Evolutionary conservation across 73 alveolate species (phyloP), one percentile per base, ranked within the genome.

Genomic region (Uronychia setigera): DNA sequence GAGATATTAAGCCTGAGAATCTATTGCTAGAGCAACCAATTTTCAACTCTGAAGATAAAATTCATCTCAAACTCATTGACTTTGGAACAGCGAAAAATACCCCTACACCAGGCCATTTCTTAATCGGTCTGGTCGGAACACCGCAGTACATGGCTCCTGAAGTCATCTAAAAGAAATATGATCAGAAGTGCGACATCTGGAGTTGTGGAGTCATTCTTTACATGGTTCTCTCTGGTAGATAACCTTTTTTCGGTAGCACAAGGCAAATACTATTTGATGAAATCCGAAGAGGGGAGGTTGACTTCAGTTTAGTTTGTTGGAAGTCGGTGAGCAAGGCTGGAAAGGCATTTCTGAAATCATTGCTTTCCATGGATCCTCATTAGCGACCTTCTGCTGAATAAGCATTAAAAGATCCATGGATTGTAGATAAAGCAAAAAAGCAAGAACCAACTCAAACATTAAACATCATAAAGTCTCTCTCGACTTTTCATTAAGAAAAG

Each of bases 1-100:
- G 96, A 0, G 96, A 91, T 60, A 60, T 91, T 46, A 91, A 91
- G 81, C 96, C 96, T 11, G 96, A 91, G 86, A 91, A 91, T 80
- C 76, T 91, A 1, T 32, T 91, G 80, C 81, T 89, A 35, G 84
- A 87, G 83, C 5, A 19, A 11, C 67, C 67, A 11, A 11, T 46
- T 5, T 5, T 11, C 67, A 5, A 46, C n/a, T 28, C 77, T 74
- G 87, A 83, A 60, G 81, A 89, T 59, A 77, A 79, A 76, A 77
- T 77, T 79, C 80, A 88, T 28, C 82, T 92, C 29, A 92, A 92
- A 84, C 32, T 92, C 58, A 88, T 92, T 31, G 97, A 92, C 81
- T 92, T 92, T 84, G 97, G 97, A 46, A 79, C 92, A 29, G 76
- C 84, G 19, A 13, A 76, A 33, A 32, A 1, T 26, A 33, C 31